phyloP scores from a whole-genome alignment of 2,329 filamentous ascomycete genomes.

The Stagonosporopsis vannaccii region DNA sequence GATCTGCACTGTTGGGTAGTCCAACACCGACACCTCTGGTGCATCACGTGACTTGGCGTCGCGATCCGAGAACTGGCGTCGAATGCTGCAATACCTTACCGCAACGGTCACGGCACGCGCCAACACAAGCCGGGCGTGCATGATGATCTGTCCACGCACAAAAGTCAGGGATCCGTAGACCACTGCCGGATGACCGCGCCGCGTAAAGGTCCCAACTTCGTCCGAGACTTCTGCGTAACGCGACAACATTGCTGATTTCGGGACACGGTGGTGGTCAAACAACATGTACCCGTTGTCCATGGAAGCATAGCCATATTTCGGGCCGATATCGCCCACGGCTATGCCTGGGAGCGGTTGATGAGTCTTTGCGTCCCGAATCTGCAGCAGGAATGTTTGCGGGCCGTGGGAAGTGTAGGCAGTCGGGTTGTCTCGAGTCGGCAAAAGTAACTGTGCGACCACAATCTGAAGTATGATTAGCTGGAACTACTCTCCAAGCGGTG shows the following conservation, averaged over 20 bases:
- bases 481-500: neutral
- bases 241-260: slow-evolving; percentile 58
- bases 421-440: slow-evolving; percentile 46
- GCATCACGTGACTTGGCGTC: slow-evolving; percentile 50
- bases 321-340: slow-evolving; percentile 62
- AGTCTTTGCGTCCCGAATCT: slow-evolving; percentile 59
- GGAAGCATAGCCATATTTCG: slow-evolving; percentile 62
- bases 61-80: slow-evolving; percentile 59
- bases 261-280: slow-evolving; percentile 57
- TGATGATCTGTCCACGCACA: slow-evolving; percentile 57
- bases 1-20: slow-evolving; percentile 64
- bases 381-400: slow-evolving; percentile 61
- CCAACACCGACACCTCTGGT: slow-evolving; percentile 56
- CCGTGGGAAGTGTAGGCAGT: slow-evolving; percentile 54
- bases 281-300: slow-evolving; percentile 65
- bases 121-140: slow-evolving; percentile 61
- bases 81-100: slow-evolving; percentile 58
- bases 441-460: slow-evolving; percentile 60
- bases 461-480: slow-evolving; percentile 43
- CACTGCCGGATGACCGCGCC: slow-evolving; percentile 57
- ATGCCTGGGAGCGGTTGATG: slow-evolving; percentile 58
- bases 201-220: slow-evolving; percentile 54
- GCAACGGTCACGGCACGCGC: slow-evolving; percentile 62
- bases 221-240: slow-evolving; percentile 59
- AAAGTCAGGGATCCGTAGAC: slow-evolving; percentile 61